These are phyloP conservation scores for Pseudozyma sp. DNA, from an alignment of 1,284 basidiomycete species.

Conservation along the genomic window DNA sequence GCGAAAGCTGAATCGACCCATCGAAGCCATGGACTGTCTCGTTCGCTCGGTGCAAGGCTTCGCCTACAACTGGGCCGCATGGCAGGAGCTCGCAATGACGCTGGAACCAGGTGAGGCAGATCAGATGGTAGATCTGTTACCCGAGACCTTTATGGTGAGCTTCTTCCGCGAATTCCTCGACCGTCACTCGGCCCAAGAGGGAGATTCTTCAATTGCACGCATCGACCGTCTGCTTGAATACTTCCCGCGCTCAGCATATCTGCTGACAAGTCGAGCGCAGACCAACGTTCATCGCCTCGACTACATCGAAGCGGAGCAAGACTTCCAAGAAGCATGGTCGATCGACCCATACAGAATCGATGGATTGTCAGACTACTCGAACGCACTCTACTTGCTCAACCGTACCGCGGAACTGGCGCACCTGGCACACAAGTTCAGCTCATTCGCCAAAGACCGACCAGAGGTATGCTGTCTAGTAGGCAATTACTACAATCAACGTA, in stretches of 20 bases:
- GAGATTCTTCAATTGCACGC: conserved; percentile 47
- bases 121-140: conserved; percentile 74
- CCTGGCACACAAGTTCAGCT: conserved; percentile 77
- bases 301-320: conserved; percentile 60
- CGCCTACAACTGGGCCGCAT: conserved; percentile 96
- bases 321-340: conserved; percentile 63
- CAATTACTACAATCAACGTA: conserved; percentile 92
- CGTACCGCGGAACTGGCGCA: conserved; percentile 87
- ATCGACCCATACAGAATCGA: conserved; percentile 91
- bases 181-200: conserved; percentile 78
- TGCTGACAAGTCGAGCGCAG: conserved; percentile 73
- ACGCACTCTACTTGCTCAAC: conserved; percentile 95
- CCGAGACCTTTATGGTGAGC: conserved; percentile 78
- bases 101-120: conserved; percentile 48
- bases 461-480: conserved; percentile 93
- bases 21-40: conserved; percentile 84
- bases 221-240: conserved; percentile 75
- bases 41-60: conserved; percentile 82
- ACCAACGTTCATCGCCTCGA: conserved; percentile 50
- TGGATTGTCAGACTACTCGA: conserved; percentile 95
- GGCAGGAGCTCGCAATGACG: conserved; percentile 72
- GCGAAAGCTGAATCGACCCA: conserved; percentile 62
- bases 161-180: conserved; percentile 91
- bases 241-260: conserved; percentile 86
- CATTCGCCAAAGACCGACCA: conserved; percentile 58